A percentile compares a stretch with the other conserved stretches of the same genome.
These are phyloP conservation scores for Zalaria obscura DNA, from an alignment of 2,329 filamentous ascomycete species.

Conservation along the genomic window DNA sequence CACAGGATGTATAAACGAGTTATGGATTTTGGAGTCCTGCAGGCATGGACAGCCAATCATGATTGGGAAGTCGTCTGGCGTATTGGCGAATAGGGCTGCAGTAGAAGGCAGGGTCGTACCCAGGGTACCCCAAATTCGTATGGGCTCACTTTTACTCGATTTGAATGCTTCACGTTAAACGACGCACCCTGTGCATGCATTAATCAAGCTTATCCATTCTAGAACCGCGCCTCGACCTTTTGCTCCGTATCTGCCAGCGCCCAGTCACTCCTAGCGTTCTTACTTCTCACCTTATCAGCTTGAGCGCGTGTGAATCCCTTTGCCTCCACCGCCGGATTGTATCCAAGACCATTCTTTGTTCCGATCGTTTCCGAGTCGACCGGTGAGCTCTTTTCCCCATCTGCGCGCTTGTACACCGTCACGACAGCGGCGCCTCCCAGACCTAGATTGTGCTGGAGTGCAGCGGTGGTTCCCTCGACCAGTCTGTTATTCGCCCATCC, in stretches of 20 bases:
- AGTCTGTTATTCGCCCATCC: slow-evolving; percentile 90
- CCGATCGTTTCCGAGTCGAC: slow-evolving; percentile 52
- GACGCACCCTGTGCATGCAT: too few relatives aligned
- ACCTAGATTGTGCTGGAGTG: slow-evolving; percentile 85
- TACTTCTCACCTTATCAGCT: slow-evolving; percentile 53
- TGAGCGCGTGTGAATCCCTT: slow-evolving; percentile 76
- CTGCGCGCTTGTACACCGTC: slow-evolving; percentile 74
- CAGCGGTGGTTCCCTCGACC: slow-evolving; percentile 52
- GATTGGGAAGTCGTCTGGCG: too few relatives aligned
- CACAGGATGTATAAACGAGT: slow-evolving; percentile 13
- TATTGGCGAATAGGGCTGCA: too few relatives aligned
- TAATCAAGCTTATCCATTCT: slow-evolving; percentile 5
- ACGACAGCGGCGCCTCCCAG: slow-evolving; percentile 83
- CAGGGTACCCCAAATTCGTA: too few relatives aligned
- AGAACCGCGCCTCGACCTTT: slow-evolving; percentile 61
- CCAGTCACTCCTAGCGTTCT: slow-evolving; percentile 53
- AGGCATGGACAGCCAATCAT: too few relatives aligned
- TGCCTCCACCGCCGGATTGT: slow-evolving; percentile 83
- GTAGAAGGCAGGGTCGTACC: too few relatives aligned
- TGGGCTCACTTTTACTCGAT: too few relatives aligned
- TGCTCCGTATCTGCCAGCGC: slow-evolving; percentile 62
- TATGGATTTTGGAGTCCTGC: too few relatives aligned
- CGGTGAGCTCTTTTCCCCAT: slow-evolving; percentile 50
- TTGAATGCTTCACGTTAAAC: too few relatives aligned
- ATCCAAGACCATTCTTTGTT: slow-evolving; percentile 56